A percentile compares a stretch with the other conserved stretches of the same genome.
Evolutionary conservation across 345 rosid species (phyloP).

Genomic region (Salix purpurea): DNA sequence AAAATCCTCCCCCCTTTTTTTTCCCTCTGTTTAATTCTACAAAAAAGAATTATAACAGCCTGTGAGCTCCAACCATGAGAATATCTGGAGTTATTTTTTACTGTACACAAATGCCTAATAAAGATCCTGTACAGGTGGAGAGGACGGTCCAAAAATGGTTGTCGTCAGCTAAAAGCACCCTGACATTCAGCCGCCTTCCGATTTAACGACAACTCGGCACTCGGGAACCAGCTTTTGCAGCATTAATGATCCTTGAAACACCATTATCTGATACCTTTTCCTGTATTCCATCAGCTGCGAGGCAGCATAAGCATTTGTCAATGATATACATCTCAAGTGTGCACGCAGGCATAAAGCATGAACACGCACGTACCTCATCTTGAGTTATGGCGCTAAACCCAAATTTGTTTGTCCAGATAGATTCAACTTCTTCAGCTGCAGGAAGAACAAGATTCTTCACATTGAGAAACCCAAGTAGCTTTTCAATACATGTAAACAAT

Average conservation of each 20-base stretch:
- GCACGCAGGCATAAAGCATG: not conserved
- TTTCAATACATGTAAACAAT: constrained; percentile 67
- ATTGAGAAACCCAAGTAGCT: constrained; percentile 57
- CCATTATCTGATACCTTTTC: constrained; percentile 63
- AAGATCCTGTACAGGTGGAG: constrained; percentile 2
- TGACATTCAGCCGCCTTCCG: constrained; percentile 15
- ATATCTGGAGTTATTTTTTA: not conserved
- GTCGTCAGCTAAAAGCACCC: not conserved
- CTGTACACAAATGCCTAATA: not conserved
- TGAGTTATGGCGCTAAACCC: constrained; percentile 55
- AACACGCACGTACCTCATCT: constrained; percentile 48
- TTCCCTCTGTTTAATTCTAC: not conserved
- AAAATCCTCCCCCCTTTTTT: not conserved
- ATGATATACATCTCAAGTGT: not conserved
- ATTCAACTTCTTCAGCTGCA: constrained; percentile 80
- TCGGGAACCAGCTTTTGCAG: constrained; percentile 61
- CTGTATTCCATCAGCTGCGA: constrained; percentile 45
- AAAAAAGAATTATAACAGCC: constrained; percentile 9
- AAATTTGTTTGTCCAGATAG: constrained; percentile 86
- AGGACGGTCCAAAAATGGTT: not conserved
- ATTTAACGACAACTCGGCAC: constrained; percentile 25
- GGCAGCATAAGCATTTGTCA: not conserved
- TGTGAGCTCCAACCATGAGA: not conserved
- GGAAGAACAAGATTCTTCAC: constrained; percentile 76
- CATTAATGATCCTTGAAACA: constrained; percentile 80